phyloP scores from a whole-genome alignment of 2,329 filamentous ascomycete species.

The Colletotrichum sp. region DNA sequence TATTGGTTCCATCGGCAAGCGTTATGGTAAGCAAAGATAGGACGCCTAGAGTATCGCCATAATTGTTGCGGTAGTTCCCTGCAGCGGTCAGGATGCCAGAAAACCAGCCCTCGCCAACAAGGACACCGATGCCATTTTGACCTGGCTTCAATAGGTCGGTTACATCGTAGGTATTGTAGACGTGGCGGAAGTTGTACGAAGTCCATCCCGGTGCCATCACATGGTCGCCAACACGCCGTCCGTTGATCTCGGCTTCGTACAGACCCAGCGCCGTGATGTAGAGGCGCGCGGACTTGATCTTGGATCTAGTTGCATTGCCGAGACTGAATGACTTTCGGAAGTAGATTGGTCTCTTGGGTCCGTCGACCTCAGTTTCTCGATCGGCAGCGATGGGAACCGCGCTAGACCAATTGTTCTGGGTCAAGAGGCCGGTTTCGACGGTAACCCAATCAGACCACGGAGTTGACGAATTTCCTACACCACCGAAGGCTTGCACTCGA shows the following conservation, averaged over 20 bases:
- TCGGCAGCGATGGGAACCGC: slow-evolving; percentile 31
- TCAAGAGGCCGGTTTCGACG: slow-evolving; percentile 40
- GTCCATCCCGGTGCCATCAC: slow-evolving; percentile 58
- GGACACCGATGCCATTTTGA: background rate
- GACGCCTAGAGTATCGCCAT: background rate
- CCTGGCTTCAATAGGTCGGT: slow-evolving; percentile 36
- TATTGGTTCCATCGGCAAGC: slow-evolving; percentile 31
- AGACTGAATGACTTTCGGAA: slow-evolving; percentile 20
- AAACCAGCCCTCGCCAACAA: background rate
- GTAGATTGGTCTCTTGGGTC: slow-evolving; percentile 29
- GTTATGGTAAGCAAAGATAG: slow-evolving; percentile 9
- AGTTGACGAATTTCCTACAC: slow-evolving; percentile 19
- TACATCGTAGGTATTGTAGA: slow-evolving; percentile 60
- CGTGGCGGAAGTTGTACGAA: slow-evolving; percentile 51
- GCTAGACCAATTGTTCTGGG: slow-evolving; percentile 32
- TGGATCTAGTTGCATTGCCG: slow-evolving; percentile 21
- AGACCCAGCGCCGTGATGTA: slow-evolving; percentile 53
- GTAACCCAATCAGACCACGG: slow-evolving; percentile 32
- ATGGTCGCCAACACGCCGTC: slow-evolving; percentile 40
- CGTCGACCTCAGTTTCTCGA: slow-evolving; percentile 28
- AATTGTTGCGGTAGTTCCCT: background rate
- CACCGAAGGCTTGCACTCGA: slow-evolving; percentile 36
- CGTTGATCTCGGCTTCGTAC: slow-evolving; percentile 54
- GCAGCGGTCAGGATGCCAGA: background rate
- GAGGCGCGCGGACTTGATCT: slow-evolving; percentile 38